A percentile compares a stretch with the other conserved stretches of the same genome.
These are phyloP conservation scores for Ceratobasidium sp. DNA, from an alignment of 1,284 basidiomycete species.

Conservation along the genomic window DNA sequence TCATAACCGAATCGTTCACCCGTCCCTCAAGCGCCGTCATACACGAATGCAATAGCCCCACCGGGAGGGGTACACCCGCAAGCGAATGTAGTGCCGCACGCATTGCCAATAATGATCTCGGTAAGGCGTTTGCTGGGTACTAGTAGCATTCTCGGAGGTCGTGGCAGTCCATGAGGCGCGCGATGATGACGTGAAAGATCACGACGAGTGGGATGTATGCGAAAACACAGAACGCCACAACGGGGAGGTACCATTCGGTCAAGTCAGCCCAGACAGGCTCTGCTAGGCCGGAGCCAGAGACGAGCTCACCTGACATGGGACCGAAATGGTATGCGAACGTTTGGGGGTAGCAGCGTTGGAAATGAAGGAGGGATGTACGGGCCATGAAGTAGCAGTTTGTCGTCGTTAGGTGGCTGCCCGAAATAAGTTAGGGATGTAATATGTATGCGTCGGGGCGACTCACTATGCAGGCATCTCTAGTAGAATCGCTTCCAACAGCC, in stretches of 20 bases:
- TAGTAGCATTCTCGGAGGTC: neutral
- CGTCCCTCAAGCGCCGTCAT: conserved; percentile 17
- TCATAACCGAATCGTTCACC: neutral
- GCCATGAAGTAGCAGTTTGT: conserved; percentile 35
- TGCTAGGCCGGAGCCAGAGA: neutral
- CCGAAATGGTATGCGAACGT: conserved; percentile 22
- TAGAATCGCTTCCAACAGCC: conserved; percentile 24
- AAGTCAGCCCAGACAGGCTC: conserved; percentile 35
- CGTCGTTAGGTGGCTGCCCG: conserved; percentile 15
- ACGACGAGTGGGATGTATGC: conserved; percentile 1
- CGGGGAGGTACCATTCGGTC: conserved; percentile 23
- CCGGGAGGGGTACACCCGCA: conserved; percentile 9
- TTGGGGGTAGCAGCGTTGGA: conserved; percentile 7
- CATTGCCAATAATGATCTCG: neutral
- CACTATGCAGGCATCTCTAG: conserved; percentile 39
- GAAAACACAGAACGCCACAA: neutral
- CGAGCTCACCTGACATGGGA: neutral
- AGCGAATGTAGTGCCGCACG: neutral
- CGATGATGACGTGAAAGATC: neutral
- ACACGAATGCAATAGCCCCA: conserved; percentile 19
- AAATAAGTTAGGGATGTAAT: neutral
- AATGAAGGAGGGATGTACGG: conserved; percentile 7
- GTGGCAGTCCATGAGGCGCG: neutral
- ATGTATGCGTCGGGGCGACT: neutral
- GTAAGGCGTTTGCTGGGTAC: neutral